Base-by-base conservation (phyloP, 345 rosid species). In the Eucalyptus regnans region DNA sequence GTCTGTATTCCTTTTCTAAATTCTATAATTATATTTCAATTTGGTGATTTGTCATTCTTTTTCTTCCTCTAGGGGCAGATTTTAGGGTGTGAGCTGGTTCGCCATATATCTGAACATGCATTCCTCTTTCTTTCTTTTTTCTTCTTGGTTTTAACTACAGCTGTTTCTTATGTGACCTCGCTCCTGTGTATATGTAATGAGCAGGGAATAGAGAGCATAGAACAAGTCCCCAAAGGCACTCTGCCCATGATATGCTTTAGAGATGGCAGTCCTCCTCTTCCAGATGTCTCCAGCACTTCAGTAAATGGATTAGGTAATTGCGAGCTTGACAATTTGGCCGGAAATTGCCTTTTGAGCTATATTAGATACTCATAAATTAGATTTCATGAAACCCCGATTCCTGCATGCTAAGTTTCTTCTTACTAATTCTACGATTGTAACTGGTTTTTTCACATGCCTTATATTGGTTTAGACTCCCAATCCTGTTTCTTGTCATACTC, bases 231-330 rank as follows among this genome's bases (percentile, higher is more conserved):
- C 33, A 92, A 88, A 88, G 94, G 95, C 90, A 88, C 89, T 43
- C 92, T 95, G 91, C 99, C 98, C 12, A 91, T 95, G 87, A 91
- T 96, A 89, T 97, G 99, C 92, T 92, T 97, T 87, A 94, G 99
- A 95, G 97, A 95, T 88, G 99, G 99, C 79, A 95, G 99, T 91
- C 99, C 95, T 89, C 99, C 99, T 71, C 92, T 97, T 49, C 99
- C 99, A 46, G 98, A 96, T 91, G 92, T 92, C 62, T 91, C 96
- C 91, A 91, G 90, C 88, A 87, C 92, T 86, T 93, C 96, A 91
- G 43, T 91, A 27, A 79, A 93, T 85, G 92, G 95, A 86, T 92
- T 93, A 94, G 98, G 99, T 97, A 92, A 90, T 86, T 80, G 76
- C 29, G n/a, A 41, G 14, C 14, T 79, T 88, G 50, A 56, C 33